Base-by-base conservation (phyloP, 192 early-diverging fungal genomes). In the Coemansia javaensis region DNA sequence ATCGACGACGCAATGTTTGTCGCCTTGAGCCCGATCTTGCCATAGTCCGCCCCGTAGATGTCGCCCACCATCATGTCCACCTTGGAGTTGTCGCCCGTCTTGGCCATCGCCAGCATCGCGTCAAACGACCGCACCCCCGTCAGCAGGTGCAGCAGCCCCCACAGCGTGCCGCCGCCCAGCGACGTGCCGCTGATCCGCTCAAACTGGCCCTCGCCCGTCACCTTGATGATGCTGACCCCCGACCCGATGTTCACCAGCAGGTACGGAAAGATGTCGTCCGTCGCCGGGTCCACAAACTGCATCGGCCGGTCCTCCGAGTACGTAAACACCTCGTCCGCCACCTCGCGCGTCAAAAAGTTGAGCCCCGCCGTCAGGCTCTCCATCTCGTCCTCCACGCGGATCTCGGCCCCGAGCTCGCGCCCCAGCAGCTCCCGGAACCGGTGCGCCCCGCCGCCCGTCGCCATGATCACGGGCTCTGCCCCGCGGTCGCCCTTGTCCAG, bases 241-340 rank as follows among this genome's bases (percentile, higher is more conserved):
- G 92, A 93, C 18, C 95, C 95, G 49, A 98, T 94, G 49, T 98
- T 98, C 25, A 96, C 93, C 48, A 98, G 70, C 83, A 98, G 83
- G 70, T 94, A 95, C 21, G 94, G 94, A 59, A 88, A 98, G 33
- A 86, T 66, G 32, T 89, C 81, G 16, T 44, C 70, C 0, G 37
- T 30, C 3, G 58, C 54, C 13, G 62, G 65, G 5, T 64, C 50
- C 37, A 83, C 83, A 49, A 82, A 88, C 61, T 75, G 59, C 75
- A 85, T 87, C 32, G 75, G 72, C 28, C 70, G 84, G 70, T 42
- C 79, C 56, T 91, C 87, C 53, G 86, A 82, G 56, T 93, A 98
- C 9, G 92, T 91, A 53, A 95, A 98, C 16, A 90, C 88, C 63
- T 98, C 94, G 59, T 90, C 87, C 0, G 90, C 83, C 44, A 98